A percentile compares a stretch with the other conserved stretches of the same genome.
Evolutionary conservation across 208 protist species (phyloP).

Genomic region (Naegleria lovaniensis): DNA sequence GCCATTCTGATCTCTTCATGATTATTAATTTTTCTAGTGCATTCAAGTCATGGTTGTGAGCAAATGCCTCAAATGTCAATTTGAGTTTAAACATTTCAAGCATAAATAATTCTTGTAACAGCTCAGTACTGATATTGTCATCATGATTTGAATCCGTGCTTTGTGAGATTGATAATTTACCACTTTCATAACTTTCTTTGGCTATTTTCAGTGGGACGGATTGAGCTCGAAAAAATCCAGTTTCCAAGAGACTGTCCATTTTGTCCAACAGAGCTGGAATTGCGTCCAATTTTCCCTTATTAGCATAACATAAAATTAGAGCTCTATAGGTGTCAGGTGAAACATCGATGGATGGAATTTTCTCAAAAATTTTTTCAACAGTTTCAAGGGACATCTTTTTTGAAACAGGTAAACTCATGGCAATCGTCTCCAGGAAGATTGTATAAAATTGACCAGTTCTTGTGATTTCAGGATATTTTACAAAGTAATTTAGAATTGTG

Average conservation of each 20-base stretch:
- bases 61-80: background rate
- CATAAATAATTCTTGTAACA: background rate
- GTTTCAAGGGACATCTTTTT: background rate
- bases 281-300: background rate
- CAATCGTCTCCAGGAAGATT: background rate
- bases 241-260: background rate
- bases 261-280: background rate
- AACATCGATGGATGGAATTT: background rate
- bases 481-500: background rate
- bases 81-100: background rate
- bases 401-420: background rate
- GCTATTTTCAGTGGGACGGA: background rate
- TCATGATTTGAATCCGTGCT: background rate
- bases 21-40: background rate
- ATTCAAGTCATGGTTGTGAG: background rate
- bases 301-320: background rate
- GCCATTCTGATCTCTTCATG: background rate
- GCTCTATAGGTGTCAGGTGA: background rate
- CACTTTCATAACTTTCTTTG: background rate
- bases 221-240: background rate
- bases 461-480: background rate
- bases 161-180: background rate
- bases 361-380: background rate
- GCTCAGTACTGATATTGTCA: background rate
- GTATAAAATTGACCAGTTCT: background rate